Evolutionary conservation across 2,329 filamentous ascomycete genomes (phyloP).

Genomic region (Phyllachora maydis): DNA sequence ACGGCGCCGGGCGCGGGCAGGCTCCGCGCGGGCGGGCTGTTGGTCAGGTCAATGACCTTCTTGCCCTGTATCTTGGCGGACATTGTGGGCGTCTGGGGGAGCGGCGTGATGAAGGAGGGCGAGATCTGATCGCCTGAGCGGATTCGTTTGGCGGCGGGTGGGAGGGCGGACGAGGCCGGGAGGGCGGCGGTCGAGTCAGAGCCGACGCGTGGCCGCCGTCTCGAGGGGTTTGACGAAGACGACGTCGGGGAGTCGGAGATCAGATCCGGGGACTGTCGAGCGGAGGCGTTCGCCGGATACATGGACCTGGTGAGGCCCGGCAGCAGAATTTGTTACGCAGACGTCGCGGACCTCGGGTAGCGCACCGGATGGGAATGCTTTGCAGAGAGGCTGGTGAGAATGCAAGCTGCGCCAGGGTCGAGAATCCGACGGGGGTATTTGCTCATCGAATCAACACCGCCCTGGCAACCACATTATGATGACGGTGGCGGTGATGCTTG

Average conservation of each 20-base stretch:
- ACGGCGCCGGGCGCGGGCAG: too few relatives aligned
- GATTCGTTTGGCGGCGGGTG: slow-evolving; percentile 10
- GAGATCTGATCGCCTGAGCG: slow-evolving; percentile 6
- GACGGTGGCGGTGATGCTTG: too few relatives aligned
- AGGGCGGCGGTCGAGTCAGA: slow-evolving; percentile 6
- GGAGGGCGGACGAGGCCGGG: slow-evolving; percentile 2
- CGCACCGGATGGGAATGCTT: too few relatives aligned
- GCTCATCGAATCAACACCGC: too few relatives aligned
- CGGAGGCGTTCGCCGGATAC: slow-evolving; percentile 6
- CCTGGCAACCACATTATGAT: too few relatives aligned
- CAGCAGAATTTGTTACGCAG: too few relatives aligned
- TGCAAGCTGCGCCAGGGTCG: too few relatives aligned
- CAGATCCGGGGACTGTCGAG: slow-evolving; percentile 2
- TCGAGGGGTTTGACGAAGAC: slow-evolving; percentile 3
- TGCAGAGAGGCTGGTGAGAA: too few relatives aligned
- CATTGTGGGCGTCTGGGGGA: slow-evolving; percentile 5
- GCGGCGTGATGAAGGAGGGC: slow-evolving; percentile 2
- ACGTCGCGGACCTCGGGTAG: too few relatives aligned
- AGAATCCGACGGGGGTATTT: too few relatives aligned
- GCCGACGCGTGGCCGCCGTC: slow-evolving; percentile 10
- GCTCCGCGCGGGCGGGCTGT: slow-evolving; percentile 9
- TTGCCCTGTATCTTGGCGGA: slow-evolving; percentile 14
- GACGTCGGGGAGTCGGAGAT: slow-evolving; percentile 3
- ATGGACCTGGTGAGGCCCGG: slow-evolving; percentile 6
- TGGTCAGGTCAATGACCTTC: slow-evolving; percentile 24